These are phyloP conservation scores for Plectosphaerella plurivora DNA, from an alignment of 2,329 filamentous ascomycete genomes.

Conservation along the genomic window DNA sequence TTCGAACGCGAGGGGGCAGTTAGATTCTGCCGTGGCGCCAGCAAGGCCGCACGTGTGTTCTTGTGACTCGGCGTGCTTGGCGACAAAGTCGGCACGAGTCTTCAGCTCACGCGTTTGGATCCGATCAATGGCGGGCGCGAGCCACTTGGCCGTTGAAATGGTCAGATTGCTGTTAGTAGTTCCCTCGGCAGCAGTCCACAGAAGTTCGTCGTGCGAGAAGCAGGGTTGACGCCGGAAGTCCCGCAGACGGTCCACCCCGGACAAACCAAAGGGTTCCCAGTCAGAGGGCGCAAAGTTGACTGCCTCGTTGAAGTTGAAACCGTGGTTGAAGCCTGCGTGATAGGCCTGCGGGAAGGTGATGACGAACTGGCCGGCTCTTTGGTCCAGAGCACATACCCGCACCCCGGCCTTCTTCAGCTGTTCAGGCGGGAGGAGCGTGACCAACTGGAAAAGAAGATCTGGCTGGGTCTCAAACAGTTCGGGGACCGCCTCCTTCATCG, in stretches of 20 bases:
- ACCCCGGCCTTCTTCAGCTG: constrained; percentile 91
- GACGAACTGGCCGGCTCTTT: constrained; percentile 91
- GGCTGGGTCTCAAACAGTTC: constrained; percentile 97
- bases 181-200: constrained; percentile 83
- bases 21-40: constrained; percentile 37
- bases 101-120: constrained; percentile 69
- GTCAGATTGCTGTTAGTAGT: constrained; percentile 59
- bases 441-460: constrained; percentile 91
- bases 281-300: constrained; percentile 95
- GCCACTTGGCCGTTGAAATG: constrained; percentile 93
- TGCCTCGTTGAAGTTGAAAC: constrained; percentile 98
- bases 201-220: constrained; percentile 93
- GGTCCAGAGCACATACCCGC: constrained; percentile 89
- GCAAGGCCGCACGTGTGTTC: constrained; percentile 52
- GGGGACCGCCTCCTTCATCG: constrained; percentile 91
- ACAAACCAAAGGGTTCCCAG: constrained; percentile 89
- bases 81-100: constrained; percentile 64
- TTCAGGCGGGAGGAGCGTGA: constrained; percentile 91
- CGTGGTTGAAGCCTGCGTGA: constrained; percentile 97
- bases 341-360: constrained; percentile 97
- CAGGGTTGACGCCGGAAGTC: constrained; percentile 88
- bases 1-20: constrained; percentile 58
- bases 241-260: constrained; percentile 80
- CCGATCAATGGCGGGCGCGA: constrained; percentile 78
- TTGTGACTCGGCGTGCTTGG: constrained; percentile 53